A percentile compares a stretch with the other conserved stretches of the same genome.
These are phyloP conservation scores for Fusarium goolgardi DNA, from an alignment of 2,329 filamentous ascomycete genomes.

Conservation along the genomic window DNA sequence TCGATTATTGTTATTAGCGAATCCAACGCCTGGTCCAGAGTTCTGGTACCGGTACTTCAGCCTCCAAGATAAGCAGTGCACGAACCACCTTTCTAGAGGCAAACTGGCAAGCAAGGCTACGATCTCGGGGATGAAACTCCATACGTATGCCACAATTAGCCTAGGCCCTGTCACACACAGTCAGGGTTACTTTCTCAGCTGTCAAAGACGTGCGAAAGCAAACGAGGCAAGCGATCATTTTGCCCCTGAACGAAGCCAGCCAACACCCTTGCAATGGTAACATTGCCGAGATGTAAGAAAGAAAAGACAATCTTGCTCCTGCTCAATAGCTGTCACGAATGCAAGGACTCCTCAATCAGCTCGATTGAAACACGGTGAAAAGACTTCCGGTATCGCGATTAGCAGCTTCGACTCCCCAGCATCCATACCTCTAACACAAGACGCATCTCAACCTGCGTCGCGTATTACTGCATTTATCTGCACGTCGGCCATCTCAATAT, in stretches of 20 bases:
- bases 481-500: not conserved
- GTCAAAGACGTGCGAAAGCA: not conserved
- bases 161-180: slow-evolving; percentile 1
- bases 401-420: not conserved
- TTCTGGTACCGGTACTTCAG: slow-evolving; percentile 26
- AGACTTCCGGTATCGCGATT: not conserved
- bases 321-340: slow-evolving; percentile 5
- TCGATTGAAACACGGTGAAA: not conserved
- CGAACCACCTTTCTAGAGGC: slow-evolving; percentile 28
- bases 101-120: slow-evolving; percentile 20
- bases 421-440: not conserved
- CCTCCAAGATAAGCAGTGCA: slow-evolving; percentile 27
- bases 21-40: slow-evolving; percentile 28
- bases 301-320: slow-evolving; percentile 10
- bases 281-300: slow-evolving; percentile 21
- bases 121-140: slow-evolving; percentile 26
- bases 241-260: slow-evolving; percentile 9
- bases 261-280: slow-evolving; percentile 24
- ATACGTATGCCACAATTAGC: slow-evolving; percentile 29
- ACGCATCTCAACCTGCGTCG: not conserved
- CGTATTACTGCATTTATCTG: not conserved
- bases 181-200: not conserved
- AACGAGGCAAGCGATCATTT: slow-evolving; percentile 1
- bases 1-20: slow-evolving; percentile 21
- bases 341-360: slow-evolving; percentile 10